These are phyloP conservation scores for Babesia divergens DNA, from an alignment of 169 alveolate genomes.

Conservation along the genomic window DNA sequence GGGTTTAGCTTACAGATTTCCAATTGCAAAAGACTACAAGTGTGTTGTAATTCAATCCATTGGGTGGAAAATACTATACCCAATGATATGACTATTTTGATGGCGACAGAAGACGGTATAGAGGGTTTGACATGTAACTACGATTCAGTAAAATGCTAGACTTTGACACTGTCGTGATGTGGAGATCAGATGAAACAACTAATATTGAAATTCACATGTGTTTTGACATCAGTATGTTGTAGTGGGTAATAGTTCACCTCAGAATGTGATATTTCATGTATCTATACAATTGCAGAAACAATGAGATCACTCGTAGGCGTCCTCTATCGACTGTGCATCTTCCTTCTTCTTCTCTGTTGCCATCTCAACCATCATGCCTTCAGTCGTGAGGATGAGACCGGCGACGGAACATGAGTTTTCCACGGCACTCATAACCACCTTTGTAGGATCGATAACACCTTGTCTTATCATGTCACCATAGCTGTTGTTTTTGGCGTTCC, in stretches of 20 bases:
- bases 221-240: no score
- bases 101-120: background rate
- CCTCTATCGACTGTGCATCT: slow-evolving; percentile 3
- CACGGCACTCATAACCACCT: slow-evolving; percentile 82
- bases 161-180: background rate
- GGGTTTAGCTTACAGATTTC: background rate
- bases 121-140: background rate
- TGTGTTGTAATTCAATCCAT: background rate
- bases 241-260: no score
- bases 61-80: slow-evolving; percentile 28
- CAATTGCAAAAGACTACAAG: background rate
- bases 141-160: background rate
- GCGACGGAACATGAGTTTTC: slow-evolving; percentile 84
- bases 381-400: slow-evolving; percentile 86
- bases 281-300: no score
- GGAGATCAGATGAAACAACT: no score
- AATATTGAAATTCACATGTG: no score
- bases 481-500: slow-evolving; percentile 83
- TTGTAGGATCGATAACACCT: slow-evolving; percentile 87
- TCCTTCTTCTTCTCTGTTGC: slow-evolving; percentile 75
- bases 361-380: slow-evolving; percentile 87
- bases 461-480: slow-evolving; percentile 85
- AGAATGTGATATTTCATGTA: no score
- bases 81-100: slow-evolving; percentile 3
- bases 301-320: slow-evolving; percentile 47